phyloP scores from a whole-genome alignment of 495 filamentous ascomycete species.

The Gamarada debralockiae region DNA sequence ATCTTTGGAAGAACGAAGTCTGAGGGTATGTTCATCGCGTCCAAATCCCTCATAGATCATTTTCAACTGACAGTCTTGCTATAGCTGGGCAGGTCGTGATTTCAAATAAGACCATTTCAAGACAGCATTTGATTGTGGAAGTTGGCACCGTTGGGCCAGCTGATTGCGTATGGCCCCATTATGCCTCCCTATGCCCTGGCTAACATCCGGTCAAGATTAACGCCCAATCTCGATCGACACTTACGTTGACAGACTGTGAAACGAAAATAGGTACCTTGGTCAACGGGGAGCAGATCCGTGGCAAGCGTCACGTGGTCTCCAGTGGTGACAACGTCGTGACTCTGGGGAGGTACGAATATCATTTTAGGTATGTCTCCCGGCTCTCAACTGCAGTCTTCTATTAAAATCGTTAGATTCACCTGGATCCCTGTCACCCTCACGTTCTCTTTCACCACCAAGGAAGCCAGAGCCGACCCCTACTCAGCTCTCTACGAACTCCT shows the following conservation, averaged over 20 bases:
- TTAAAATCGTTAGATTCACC: slow-evolving; percentile 43
- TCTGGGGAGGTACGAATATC: slow-evolving; percentile 58
- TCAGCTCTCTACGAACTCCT: slow-evolving; percentile 59
- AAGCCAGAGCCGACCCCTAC: slow-evolving; percentile 66
- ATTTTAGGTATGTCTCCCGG: slow-evolving; percentile 39
- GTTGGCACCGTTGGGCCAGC: slow-evolving; percentile 61
- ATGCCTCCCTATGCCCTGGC: too few species aligned
- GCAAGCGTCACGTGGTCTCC: slow-evolving; percentile 45
- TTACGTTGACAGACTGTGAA: slow-evolving; percentile 64
- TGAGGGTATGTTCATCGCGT: slow-evolving; percentile 25
- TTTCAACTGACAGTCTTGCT: not conserved
- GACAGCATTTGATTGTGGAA: slow-evolving; percentile 78
- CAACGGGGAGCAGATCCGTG: slow-evolving; percentile 65
- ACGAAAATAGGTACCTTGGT: slow-evolving; percentile 79
- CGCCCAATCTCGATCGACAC: slow-evolving; percentile 55
- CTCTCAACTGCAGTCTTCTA: not conserved
- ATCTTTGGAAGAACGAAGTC: slow-evolving; percentile 65
- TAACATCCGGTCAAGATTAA: slow-evolving; percentile 37
- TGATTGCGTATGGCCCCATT: slow-evolving; percentile 59
- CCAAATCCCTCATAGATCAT: too few species aligned
- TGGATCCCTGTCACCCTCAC: slow-evolving; percentile 82
- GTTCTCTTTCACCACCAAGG: slow-evolving; percentile 76
- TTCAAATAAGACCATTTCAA: slow-evolving; percentile 76
- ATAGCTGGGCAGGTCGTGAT: slow-evolving; percentile 52
- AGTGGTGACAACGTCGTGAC: slow-evolving; percentile 59